Evolutionary conservation across 768 basidiomycete genomes (phyloP).

Genomic region (Sistotremastrum suecicum): DNA sequence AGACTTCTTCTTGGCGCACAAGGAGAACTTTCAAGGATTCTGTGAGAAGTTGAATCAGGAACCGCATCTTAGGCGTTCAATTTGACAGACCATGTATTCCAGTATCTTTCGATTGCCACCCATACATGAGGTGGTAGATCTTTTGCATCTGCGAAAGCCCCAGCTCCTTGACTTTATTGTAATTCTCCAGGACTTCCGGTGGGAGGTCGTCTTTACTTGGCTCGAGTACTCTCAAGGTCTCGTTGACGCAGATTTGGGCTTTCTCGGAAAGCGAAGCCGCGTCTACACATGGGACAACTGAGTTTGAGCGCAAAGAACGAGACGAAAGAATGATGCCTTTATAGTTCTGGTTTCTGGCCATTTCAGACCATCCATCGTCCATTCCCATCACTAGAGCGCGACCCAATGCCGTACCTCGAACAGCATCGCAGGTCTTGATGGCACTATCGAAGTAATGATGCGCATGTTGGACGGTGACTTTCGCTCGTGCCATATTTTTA

Average conservation of each 20-base stretch:
- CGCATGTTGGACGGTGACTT: constrained; percentile 4
- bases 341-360: constrained; percentile 2
- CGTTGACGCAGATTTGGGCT: constrained; percentile 4
- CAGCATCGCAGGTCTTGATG: constrained; percentile 1
- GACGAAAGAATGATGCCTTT: too few relatives aligned
- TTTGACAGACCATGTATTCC: neutral
- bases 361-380: neutral
- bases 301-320: too few relatives aligned
- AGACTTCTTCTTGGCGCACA: too few relatives aligned
- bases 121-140: constrained; percentile 5
- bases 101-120: neutral
- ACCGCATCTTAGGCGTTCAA: too few relatives aligned
- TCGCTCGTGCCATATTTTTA: neutral
- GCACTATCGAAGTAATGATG: constrained; percentile 2
- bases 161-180: constrained; percentile 1
- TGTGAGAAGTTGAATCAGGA: too few relatives aligned
- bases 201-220: constrained; percentile 1
- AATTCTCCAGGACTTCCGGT: neutral
- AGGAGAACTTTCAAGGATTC: too few relatives aligned
- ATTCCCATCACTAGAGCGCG: neutral
- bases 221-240: constrained; percentile 2
- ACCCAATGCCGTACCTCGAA: constrained; percentile 1
- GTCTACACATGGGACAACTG: neutral
- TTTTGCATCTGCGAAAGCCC: constrained; percentile 3
- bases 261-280: neutral